Evolutionary conservation across 176 grass and related monocot genomes (phyloP).

Genomic region (Oryza officinalis): DNA sequence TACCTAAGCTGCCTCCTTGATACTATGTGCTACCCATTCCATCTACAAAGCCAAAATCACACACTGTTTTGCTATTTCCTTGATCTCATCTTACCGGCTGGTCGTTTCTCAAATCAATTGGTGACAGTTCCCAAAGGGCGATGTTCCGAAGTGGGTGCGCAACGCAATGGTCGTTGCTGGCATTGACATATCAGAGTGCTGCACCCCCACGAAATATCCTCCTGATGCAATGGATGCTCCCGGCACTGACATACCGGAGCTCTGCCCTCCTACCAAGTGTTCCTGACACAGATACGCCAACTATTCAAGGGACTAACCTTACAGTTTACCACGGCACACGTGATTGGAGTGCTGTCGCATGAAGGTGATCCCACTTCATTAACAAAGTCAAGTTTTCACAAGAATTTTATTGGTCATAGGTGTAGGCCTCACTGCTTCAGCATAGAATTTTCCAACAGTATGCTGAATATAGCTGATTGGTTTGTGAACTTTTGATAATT

Average conservation of each 20-base stretch:
- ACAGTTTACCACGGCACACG: neutral
- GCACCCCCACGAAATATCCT: slow-evolving; percentile 40
- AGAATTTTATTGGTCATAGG: slow-evolving; percentile 6
- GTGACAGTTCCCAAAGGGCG: slow-evolving; percentile 80
- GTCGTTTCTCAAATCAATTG: neutral
- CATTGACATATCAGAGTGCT: slow-evolving; percentile 86
- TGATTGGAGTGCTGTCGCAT: neutral
- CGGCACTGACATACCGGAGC: slow-evolving; percentile 65
- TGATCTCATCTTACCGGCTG: neutral
- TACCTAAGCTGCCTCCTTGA: neutral
- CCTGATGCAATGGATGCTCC: slow-evolving; percentile 83
- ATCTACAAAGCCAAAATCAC: neutral
- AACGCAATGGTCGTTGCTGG: slow-evolving; percentile 97
- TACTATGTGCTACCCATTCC: neutral
- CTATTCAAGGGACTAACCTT: neutral
- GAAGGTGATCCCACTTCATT: neutral
- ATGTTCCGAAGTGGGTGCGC: slow-evolving; percentile 84
- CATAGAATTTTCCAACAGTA: slow-evolving; percentile 58
- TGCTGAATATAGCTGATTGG: slow-evolving; percentile 37
- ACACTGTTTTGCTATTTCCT: neutral
- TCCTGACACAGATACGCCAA: neutral
- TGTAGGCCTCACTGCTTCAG: slow-evolving; percentile 33
- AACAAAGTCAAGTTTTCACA: slow-evolving; percentile 11
- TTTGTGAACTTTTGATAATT: slow-evolving; percentile 25
- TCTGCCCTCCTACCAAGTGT: slow-evolving; percentile 49